Evolutionary conservation across 2,329 filamentous ascomycete genomes (phyloP).

Genomic region (Macrophomina tecta): DNA sequence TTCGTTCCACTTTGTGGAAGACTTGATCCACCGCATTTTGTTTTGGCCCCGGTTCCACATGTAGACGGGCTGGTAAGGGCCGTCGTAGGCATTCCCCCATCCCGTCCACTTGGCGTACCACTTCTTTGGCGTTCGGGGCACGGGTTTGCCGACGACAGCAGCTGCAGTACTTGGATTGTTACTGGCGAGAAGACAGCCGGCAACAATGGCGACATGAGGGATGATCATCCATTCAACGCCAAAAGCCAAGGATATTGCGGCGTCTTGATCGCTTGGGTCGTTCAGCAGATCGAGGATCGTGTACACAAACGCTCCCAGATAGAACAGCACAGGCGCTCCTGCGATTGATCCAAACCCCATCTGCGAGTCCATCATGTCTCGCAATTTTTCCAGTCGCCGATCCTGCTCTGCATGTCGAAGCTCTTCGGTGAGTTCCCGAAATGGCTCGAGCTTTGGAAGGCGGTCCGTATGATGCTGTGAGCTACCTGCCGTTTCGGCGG

Average conservation of each 20-base stretch:
- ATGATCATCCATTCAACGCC: conserved; percentile 42
- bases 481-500: too few species aligned
- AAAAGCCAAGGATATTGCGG: conserved; percentile 38
- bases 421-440: not conserved
- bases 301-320: conserved; percentile 27
- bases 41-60: conserved; percentile 22
- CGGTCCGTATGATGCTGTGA: not conserved
- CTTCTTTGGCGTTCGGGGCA: not conserved
- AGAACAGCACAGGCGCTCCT: conserved; percentile 29
- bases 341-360: conserved; percentile 22
- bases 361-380: conserved; percentile 25
- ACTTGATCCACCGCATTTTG: conserved; percentile 4
- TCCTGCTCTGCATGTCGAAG: conserved; percentile 38
- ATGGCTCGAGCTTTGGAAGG: not conserved
- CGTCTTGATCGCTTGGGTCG: conserved; percentile 34
- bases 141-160: conserved; percentile 12
- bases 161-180: conserved; percentile 36
- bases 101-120: not conserved
- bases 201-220: conserved; percentile 39
- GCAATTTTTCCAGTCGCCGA: conserved; percentile 30
- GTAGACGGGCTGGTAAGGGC: conserved; percentile 25
- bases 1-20: not conserved
- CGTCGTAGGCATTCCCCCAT: conserved; percentile 21
- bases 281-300: conserved; percentile 23
- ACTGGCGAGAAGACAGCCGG: conserved; percentile 38